Base-by-base conservation (phyloP, 345 rosid genomes). In the Eucalyptus curtisii region DNA sequence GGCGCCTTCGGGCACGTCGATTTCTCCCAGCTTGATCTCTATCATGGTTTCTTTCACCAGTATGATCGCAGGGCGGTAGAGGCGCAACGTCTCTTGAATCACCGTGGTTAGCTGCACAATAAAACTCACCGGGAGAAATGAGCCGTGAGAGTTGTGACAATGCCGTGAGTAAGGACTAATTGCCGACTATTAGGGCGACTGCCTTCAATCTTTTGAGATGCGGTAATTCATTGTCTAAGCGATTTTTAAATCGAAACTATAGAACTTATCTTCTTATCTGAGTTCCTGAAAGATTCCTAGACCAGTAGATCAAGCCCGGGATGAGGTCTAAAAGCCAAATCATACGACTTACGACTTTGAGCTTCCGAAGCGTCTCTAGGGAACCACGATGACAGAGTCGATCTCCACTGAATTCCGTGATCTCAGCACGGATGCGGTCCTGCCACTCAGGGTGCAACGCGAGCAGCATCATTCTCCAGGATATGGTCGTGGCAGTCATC, bases 371-470 rank as follows among this genome's bases (percentile, higher is more conserved):
- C 14, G 25, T 87, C 13, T 89, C 93, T 20, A 85, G 81, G 20
- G 81, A 48, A 80, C 44, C 30, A 40, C 27, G 1, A 53, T 42
- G 86, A 33, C 22, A 57, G 0, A 61, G 80, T 14, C 17, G 44
- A 80, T 53, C 88, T 31, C 91, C 88, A 50, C 53, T 57, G 11
- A 53, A 22, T 31, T 90, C 82, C 4, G 24, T 1, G 31, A 91
- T 88, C 86, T 93, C 93, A 5, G 89, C 87, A 6, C 88, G 87
- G 49, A 91, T 86, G 30, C 90, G 87, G 25, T 91, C 79, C 87
- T 91, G 91, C 92, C 93, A 91, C 64, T 91, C 90, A 14, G 92
- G 92, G 42, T 91, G 47, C 9, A 81, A n/a, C 4, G 93, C 89
- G 76, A 91, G 89, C 24, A 55, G 89, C 91, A 93, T 87, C 89